Evolutionary conservation across 2,329 filamentous ascomycete genomes (phyloP), one percentile per base, ranked within the genome.

Genomic region (Aspergillus melleus): DNA sequence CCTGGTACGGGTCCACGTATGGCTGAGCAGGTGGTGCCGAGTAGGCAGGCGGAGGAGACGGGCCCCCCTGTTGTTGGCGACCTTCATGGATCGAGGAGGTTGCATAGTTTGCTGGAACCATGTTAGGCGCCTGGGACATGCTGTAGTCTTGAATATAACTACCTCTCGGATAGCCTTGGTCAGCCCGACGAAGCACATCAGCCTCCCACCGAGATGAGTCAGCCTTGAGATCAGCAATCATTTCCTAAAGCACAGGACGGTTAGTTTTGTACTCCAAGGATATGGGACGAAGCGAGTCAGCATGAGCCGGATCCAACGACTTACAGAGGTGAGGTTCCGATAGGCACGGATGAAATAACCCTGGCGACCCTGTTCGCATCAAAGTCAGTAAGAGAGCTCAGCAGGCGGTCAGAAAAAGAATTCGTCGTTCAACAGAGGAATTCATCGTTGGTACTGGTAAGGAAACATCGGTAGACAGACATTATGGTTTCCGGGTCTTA

Each of bases 261-360:
- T 74, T 59, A 74, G 71, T 62, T 61, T 55, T 32, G 52, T 42
- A 24, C 39, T 24, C 16, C 19, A n/a, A 46, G 46, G 11, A 44
- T n/a, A 29, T 30, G 11, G 10, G 36, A 42, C 14, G 16, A 42
- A 14, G 16, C 36, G 1, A 42, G 36, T 42, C n/a, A 54, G 52
- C 36, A 24, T 5, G 6, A 57, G 10, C 58, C 46, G 22, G 61
- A 69, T 55, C 71, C 39, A 1, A 22, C 16, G 53, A 71, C 88
- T 80, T 83, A 92, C 90, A 70, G 88, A 88, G 68, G 90, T 92
- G 71, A 92, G 78, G 73, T 91, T 91, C 64, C 90, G 85, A 77
- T 92, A 92, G 63, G 89, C 90, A 52, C 87, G 91, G 74, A 92
- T 90, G 76, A 86, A 90, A 79, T 90, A 92, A 67, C 90, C 90